Conservation (phyloP, 495 filamentous ascomycete genomes). For the Hyphodiscus hymeniophilus region DNA sequence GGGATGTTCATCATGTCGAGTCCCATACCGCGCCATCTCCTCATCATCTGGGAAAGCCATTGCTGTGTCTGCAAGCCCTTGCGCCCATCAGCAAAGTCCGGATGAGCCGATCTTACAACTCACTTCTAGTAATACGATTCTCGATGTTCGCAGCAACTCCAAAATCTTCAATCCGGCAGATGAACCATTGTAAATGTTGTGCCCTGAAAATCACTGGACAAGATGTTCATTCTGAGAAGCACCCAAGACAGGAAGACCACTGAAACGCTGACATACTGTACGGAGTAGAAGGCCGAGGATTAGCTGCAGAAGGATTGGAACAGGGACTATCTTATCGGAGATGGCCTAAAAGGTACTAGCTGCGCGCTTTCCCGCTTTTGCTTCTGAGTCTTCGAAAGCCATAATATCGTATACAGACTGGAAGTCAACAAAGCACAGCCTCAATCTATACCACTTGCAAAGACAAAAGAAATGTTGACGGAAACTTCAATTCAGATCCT, state of each 20-base stretch:
- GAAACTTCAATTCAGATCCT: neutral
- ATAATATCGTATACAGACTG: neutral
- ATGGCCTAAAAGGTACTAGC: too few species aligned
- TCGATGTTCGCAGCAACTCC: too few species aligned
- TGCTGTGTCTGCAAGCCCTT: too few species aligned
- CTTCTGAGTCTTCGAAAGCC: neutral
- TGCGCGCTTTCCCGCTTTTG: constrained; percentile 1
- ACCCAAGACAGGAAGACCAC: too few species aligned
- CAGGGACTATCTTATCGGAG: neutral
- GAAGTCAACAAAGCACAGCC: neutral
- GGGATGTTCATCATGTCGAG: constrained; percentile 13
- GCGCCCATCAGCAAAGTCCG: neutral
- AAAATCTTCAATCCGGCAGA: too few species aligned
- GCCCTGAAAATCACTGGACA: too few species aligned
- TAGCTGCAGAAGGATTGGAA: neutral
- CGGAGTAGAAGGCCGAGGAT: too few species aligned
- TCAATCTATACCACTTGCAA: neutral
- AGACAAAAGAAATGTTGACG: constrained; percentile 2
- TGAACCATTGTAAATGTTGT: too few species aligned
- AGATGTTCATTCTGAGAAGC: too few species aligned
- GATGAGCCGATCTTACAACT: neutral
- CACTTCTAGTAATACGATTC: too few species aligned
- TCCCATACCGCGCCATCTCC: constrained; percentile 9
- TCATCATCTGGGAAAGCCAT: constrained; percentile 9
- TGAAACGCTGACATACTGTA: too few species aligned